Evolutionary conservation across 2,329 filamentous ascomycete genomes (phyloP).

Genomic region (Aplosporella prunicola): DNA sequence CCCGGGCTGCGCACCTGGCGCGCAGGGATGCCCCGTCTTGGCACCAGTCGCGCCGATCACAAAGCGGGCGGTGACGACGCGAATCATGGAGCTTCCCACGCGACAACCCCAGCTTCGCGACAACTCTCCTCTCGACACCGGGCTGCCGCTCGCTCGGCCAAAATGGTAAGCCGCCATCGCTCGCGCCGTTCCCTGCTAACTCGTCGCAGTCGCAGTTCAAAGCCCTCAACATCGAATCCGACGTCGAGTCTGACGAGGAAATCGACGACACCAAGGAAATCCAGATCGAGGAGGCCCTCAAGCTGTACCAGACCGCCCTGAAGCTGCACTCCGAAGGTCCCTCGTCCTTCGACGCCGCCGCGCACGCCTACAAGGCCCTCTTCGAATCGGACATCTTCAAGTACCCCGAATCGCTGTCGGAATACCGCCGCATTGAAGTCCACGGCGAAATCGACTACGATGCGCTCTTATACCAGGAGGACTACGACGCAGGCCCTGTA

Average conservation of each 20-base stretch:
- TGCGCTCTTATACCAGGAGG: conserved; percentile 28
- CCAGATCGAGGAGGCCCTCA: conserved; percentile 93
- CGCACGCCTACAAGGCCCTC: conserved; percentile 70
- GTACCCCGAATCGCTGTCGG: conserved; percentile 77
- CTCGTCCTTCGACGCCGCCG: conserved; percentile 63
- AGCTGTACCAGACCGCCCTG: conserved; percentile 83
- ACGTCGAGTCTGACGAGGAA: conserved; percentile 83
- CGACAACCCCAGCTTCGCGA: no score
- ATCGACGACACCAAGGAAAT: conserved; percentile 92
- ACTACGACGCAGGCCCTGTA: conserved; percentile 33
- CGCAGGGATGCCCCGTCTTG: no score
- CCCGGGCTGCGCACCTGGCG: no score
- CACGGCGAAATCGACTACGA: conserved; percentile 39
- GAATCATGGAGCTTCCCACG: no score
- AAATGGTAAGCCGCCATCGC: no score
- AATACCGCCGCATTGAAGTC: conserved; percentile 63
- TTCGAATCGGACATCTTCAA: conserved; percentile 91
- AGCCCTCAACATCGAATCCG: conserved; percentile 87
- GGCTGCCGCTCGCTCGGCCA: no score
- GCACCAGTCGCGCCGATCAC: no score
- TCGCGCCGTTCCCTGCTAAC: neutral
- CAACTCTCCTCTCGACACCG: no score
- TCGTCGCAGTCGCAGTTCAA: conserved; percentile 51
- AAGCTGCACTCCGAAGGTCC: conserved; percentile 86
- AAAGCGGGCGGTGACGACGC: neutral